Percentiles rank a stretch among this genome's conserved stretches.
These are phyloP conservation scores for Mortierella sp. DNA, from an alignment of 371 early-diverging fungal genomes.

Conservation along the genomic window DNA sequence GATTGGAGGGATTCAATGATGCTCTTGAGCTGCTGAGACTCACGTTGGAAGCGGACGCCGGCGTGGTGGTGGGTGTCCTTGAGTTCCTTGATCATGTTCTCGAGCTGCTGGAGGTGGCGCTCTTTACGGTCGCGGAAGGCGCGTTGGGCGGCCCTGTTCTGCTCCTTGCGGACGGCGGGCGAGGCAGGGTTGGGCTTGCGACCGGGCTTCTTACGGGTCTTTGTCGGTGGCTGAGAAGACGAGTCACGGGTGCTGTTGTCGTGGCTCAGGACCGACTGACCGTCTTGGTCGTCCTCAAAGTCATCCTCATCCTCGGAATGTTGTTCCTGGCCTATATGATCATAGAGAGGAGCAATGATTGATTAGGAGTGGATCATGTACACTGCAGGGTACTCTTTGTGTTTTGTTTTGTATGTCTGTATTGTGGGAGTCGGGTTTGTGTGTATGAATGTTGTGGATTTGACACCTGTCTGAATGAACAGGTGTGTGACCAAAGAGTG, in stretches of 20 bases:
- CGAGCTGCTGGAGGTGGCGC: slow-evolving; percentile 72
- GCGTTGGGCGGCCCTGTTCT: slow-evolving; percentile 85
- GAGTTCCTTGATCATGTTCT: slow-evolving; percentile 72
- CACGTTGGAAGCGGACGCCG: slow-evolving; percentile 59
- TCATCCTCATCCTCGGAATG: slow-evolving; percentile 25
- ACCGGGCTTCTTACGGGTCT: slow-evolving; percentile 80
- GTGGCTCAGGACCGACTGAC: slow-evolving; percentile 23
- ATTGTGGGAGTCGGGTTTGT: no score
- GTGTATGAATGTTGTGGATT: no score
- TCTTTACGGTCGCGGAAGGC: slow-evolving; percentile 87
- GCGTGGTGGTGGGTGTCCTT: slow-evolving; percentile 65
- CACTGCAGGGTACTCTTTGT: neutral
- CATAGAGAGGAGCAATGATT: slow-evolving; percentile 3
- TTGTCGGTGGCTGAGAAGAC: slow-evolving; percentile 37
- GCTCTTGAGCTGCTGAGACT: slow-evolving; percentile 62
- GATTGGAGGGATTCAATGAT: slow-evolving; percentile 66
- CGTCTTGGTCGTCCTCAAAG: slow-evolving; percentile 29
- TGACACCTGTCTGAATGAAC: no score
- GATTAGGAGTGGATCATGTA: slow-evolving; percentile 12
- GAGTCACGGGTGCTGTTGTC: slow-evolving; percentile 23
- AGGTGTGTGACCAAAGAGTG: neutral
- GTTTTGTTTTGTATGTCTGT: neutral
- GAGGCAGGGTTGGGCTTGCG: slow-evolving; percentile 80
- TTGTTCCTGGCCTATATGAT: slow-evolving; percentile 13
- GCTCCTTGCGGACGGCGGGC: slow-evolving; percentile 79